Percentiles rank a stretch among this genome's conserved stretches.
These are phyloP conservation scores for Naegleria fowleri DNA, from an alignment of 208 protist species.

Conservation along the genomic window DNA sequence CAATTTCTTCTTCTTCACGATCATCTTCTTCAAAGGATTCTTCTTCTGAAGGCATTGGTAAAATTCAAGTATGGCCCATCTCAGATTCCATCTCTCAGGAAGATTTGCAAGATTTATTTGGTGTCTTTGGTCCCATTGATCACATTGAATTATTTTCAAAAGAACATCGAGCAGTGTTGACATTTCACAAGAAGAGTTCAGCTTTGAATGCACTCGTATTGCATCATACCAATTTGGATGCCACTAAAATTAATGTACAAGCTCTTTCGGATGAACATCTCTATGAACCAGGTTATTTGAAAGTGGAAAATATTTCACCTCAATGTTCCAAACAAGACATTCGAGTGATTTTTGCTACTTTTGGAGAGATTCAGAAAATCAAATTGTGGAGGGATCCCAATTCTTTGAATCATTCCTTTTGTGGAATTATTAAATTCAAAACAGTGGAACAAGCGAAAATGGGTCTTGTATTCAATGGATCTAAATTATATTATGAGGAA, in stretches of 20 bases:
- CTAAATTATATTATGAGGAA: neutral
- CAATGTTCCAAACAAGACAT: neutral
- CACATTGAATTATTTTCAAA: neutral
- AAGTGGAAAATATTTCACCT: neutral
- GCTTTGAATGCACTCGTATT: neutral
- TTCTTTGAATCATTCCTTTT: no score
- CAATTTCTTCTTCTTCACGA: no score
- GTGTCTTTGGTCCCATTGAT: neutral
- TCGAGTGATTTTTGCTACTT: neutral
- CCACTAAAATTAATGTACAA: neutral
- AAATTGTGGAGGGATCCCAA: neutral
- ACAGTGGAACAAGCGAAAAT: neutral
- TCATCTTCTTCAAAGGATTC: no score
- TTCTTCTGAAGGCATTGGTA: neutral
- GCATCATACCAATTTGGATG: neutral
- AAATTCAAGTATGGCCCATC: conserved; percentile 1
- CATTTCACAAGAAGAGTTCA: neutral
- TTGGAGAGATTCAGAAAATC: neutral
- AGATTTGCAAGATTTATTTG: neutral
- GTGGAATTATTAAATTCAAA: conserved; percentile 16
- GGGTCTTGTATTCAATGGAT: neutral
- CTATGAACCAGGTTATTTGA: neutral
- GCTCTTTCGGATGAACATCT: neutral
- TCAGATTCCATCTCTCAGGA: neutral
- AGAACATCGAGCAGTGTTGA: neutral